A percentile compares a stretch with the other conserved stretches of the same genome.
phyloP scores from a whole-genome alignment of 768 basidiomycete species.

The Coprinopsis cinerea region DNA sequence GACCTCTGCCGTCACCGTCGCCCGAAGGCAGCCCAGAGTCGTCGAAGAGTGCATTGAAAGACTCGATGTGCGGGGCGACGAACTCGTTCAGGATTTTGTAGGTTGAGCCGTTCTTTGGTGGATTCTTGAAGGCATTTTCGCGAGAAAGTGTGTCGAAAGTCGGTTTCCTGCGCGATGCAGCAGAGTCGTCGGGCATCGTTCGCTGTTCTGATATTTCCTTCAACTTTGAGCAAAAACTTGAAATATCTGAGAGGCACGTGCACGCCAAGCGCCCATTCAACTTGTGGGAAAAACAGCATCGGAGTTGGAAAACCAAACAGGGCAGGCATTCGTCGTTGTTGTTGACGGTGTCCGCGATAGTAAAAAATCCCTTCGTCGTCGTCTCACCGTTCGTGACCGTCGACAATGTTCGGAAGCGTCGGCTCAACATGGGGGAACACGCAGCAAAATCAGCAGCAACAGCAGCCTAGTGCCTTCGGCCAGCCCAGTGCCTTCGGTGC shows the following conservation, averaged over 20 bases:
- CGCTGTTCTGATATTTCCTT: too few species aligned
- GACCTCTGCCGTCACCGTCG: conserved; percentile 72
- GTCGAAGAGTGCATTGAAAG: conserved; percentile 95
- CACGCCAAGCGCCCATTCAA: neutral
- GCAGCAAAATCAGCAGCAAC: conserved; percentile 60
- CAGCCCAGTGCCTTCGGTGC: conserved; percentile 62
- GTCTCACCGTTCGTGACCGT: conserved; percentile 10
- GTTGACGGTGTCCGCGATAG: neutral
- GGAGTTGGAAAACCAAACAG: conserved; percentile 30
- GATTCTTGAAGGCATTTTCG: conserved; percentile 73
- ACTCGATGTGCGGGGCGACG: conserved; percentile 89
- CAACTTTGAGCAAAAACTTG: too few species aligned
- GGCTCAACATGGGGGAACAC: conserved; percentile 62
- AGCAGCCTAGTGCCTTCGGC: conserved; percentile 60
- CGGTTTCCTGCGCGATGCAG: conserved; percentile 30
- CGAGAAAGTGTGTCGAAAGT: conserved; percentile 81
- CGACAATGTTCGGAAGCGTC: conserved; percentile 51
- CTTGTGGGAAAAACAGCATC: conserved; percentile 11
- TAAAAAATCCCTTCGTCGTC: conserved; percentile 1
- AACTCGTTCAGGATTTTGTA: conserved; percentile 87
- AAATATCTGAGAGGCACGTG: conserved; percentile 9
- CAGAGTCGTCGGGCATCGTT: conserved; percentile 48
- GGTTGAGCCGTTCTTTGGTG: conserved; percentile 59
- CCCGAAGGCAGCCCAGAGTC: conserved; percentile 76
- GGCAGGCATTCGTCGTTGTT: conserved; percentile 8